Conservation (phyloP, 257 asterid species). For the Hygrophila difformis region DNA sequence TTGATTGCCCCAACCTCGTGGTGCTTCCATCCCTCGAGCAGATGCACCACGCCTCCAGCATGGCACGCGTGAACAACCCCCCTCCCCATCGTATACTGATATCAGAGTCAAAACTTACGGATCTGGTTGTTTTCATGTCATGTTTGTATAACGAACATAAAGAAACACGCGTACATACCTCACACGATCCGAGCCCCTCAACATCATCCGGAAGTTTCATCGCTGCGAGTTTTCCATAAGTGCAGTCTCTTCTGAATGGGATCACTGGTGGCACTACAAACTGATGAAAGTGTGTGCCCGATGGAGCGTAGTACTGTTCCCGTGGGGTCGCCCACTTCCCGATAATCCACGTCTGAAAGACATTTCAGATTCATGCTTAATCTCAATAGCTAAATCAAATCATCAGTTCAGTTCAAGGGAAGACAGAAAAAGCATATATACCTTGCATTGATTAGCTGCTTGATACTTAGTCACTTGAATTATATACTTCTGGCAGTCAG, state of each 20-base stretch:
- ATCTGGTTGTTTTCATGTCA: too few relatives aligned
- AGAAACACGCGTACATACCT: conserved; percentile 31
- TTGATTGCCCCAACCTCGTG: conserved; percentile 83
- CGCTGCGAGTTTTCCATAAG: conserved; percentile 77
- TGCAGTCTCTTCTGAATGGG: conserved; percentile 79
- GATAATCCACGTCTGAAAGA: conserved; percentile 63
- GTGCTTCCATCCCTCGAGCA: conserved; percentile 81
- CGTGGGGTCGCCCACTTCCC: conserved; percentile 80
- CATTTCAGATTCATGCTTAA: neutral
- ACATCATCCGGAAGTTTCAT: conserved; percentile 83
- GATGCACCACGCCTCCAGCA: conserved; percentile 85
- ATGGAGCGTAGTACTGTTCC: conserved; percentile 68
- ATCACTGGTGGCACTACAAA: conserved; percentile 83
- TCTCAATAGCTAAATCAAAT: too few relatives aligned
- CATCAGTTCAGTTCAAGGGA: too few relatives aligned
- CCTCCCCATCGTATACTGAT: conserved; percentile 79
- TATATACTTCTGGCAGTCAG: conserved; percentile 46
- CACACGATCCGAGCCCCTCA: conserved; percentile 78
- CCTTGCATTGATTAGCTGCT: conserved; percentile 79
- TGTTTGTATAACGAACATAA: too few relatives aligned
- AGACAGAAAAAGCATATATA: too few relatives aligned
- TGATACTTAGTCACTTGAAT: conserved; percentile 76
- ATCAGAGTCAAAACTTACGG: too few relatives aligned
- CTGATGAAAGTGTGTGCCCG: conserved; percentile 77
- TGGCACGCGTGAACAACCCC: conserved; percentile 97